These are phyloP conservation scores for Bipolaris sorokiniana DNA, from an alignment of 2,329 filamentous ascomycete species.

Conservation along the genomic window DNA sequence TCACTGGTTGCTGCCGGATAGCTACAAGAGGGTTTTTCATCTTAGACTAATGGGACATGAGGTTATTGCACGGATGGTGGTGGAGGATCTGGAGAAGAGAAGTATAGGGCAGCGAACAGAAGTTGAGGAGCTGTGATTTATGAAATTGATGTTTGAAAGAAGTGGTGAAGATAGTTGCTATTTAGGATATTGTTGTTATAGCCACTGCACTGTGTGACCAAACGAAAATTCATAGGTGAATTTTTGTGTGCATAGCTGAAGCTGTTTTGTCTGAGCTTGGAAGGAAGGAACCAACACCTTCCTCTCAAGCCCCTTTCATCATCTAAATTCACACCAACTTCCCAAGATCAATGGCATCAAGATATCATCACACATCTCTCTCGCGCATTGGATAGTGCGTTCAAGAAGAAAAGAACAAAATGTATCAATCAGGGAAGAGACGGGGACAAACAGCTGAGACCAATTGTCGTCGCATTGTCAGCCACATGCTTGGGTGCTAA, in stretches of 20 bases:
- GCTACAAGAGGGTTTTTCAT: slow-evolving; percentile 42
- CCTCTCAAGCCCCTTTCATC: no score
- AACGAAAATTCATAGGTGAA: not conserved
- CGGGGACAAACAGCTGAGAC: not conserved
- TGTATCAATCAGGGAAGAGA: not conserved
- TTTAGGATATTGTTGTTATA: not conserved
- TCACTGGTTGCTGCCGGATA: slow-evolving; percentile 41
- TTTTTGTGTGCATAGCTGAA: no score
- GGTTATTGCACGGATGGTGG: not conserved
- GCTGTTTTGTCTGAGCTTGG: no score
- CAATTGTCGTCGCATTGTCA: not conserved
- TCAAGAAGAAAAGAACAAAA: not conserved
- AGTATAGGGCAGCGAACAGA: not conserved
- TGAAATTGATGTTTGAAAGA: not conserved
- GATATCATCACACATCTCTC: no score
- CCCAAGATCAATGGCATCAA: no score
- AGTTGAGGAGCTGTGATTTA: not conserved
- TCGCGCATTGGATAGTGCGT: no score
- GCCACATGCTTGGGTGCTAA: not conserved
- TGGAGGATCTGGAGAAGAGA: not conserved
- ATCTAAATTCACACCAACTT: no score
- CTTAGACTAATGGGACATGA: slow-evolving; percentile 32
- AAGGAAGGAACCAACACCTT: no score
- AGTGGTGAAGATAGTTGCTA: not conserved
- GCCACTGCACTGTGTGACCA: not conserved